Evolutionary conservation across 1,284 basidiomycete species (phyloP).

Genomic region (Puccinia coronata): DNA sequence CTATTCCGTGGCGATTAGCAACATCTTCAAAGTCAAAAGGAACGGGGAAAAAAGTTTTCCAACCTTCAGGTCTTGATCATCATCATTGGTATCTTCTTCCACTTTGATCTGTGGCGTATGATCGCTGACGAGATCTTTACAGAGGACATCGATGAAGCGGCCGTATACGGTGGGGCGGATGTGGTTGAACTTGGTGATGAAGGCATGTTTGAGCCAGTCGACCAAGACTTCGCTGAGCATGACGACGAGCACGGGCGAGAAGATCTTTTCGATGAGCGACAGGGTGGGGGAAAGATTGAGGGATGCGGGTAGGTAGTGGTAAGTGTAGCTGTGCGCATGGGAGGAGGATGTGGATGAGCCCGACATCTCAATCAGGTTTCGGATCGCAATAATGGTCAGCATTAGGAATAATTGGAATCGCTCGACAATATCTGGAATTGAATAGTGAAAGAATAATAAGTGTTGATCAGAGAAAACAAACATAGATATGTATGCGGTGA

Average conservation of each 20-base stretch:
- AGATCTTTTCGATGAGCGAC: constrained; percentile 75
- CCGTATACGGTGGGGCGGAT: constrained; percentile 94
- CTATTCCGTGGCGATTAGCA: too few relatives aligned
- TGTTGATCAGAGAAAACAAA: constrained; percentile 34
- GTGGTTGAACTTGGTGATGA: constrained; percentile 95
- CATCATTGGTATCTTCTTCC: constrained; percentile 67
- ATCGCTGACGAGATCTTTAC: constrained; percentile 84
- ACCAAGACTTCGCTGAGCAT: constrained; percentile 89
- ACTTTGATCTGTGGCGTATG: constrained; percentile 69
- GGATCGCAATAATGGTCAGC: constrained; percentile 85
- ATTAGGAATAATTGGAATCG: constrained; percentile 90
- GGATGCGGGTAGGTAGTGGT: constrained; percentile 47
- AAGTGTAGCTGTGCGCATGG: constrained; percentile 63
- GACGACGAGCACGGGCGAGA: constrained; percentile 88
- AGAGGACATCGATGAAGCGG: constrained; percentile 92
- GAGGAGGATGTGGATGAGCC: constrained; percentile 67
- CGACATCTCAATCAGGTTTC: constrained; percentile 91
- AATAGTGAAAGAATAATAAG: background rate
- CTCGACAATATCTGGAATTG: constrained; percentile 83
- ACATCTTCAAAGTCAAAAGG: constrained; percentile 37
- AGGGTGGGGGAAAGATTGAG: constrained; percentile 58
- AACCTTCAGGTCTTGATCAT: constrained; percentile 22
- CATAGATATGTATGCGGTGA: background rate
- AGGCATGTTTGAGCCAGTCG: constrained; percentile 99
- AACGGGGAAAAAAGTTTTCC: background rate